Base-by-base conservation (phyloP, 345 rosid species). In the Citropsis articulata region DNA sequence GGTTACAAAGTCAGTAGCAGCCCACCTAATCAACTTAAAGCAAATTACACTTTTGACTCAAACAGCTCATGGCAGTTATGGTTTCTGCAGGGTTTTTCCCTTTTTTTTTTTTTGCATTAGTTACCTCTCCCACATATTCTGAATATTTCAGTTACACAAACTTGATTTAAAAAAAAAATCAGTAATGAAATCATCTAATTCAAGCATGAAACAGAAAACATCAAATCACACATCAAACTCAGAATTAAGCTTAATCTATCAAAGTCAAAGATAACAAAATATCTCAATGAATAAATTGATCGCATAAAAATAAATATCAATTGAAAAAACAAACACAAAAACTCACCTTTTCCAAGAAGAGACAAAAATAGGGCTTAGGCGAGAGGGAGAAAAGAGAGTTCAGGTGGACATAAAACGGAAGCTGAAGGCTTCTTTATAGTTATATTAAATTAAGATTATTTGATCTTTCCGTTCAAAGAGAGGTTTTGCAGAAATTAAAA, bases 401-500 rank as follows among this genome's bases (percentile, higher is more conserved):
- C 78, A 65, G 45, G 77, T 74, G 72, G 78, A 78, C 78, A 67
- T 30, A 72, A 66, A 72, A 75, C 66, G 21, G 53, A 62, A 71
- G 73, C 63, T 74, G 35, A 22, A 60, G 22, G 62, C 38, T 50
- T 28, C 19, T 35, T 35, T 28, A 64, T 69, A 36, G 63, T 69
- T 66, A 24, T 45, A 70, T 77, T 48, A 42, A 79, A 70, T 50
- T 31, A 77, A 53, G 50, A 45, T 45, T 45, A 45, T 13, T 45
- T 45, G 50, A 12, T 45, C 18, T 14, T 25, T 36, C 63, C 5
- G 22, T 21, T 31, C 10, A 62, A n/a, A 24, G 38, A 4, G 3
- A 31, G 3, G 18, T 13, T 13, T 45, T 45, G 3, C 50, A 13
- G 50, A 53, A 18, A 53, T 53, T 53, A 18, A 53, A 62, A 0